phyloP scores from a whole-genome alignment of 2,329 filamentous ascomycete species.

The Microcera coccophila region DNA sequence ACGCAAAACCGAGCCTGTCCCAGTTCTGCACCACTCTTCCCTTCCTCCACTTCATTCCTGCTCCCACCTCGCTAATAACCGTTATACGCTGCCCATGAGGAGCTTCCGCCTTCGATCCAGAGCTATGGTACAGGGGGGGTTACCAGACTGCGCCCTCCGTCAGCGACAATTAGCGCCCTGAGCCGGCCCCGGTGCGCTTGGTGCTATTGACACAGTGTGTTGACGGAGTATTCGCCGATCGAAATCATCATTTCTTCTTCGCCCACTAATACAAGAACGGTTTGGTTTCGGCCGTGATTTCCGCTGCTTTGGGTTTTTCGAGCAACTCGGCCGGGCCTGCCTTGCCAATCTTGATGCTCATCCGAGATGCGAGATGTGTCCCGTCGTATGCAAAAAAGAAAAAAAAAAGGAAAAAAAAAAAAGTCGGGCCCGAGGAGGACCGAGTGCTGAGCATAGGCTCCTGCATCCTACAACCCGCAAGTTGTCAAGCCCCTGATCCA shows the following conservation, averaged over 20 bases:
- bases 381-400: background rate
- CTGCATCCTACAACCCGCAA: background rate
- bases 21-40: background rate
- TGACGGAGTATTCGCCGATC: constrained; percentile 15
- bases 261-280: constrained; percentile 10
- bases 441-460: background rate
- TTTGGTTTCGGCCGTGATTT: constrained; percentile 10
- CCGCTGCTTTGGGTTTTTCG: constrained; percentile 15
- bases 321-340: background rate
- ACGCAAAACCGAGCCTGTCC: background rate
- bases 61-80: background rate
- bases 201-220: constrained; percentile 10
- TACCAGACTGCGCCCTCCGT: constrained; percentile 9
- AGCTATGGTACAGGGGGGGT: constrained; percentile 15
- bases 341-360: background rate
- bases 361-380: background rate
- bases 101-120: constrained; percentile 14
- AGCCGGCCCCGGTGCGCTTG: constrained; percentile 4
- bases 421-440: no score
- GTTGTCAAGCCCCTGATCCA: no score
- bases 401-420: no score
- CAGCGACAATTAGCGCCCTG: constrained; percentile 4
- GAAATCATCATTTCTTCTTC: constrained; percentile 11
- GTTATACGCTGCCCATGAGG: constrained; percentile 1
- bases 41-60: background rate